These are phyloP conservation scores for Phytopythium chamaehyphon DNA, from an alignment of 352 stramenopile species.

Conservation along the genomic window DNA sequence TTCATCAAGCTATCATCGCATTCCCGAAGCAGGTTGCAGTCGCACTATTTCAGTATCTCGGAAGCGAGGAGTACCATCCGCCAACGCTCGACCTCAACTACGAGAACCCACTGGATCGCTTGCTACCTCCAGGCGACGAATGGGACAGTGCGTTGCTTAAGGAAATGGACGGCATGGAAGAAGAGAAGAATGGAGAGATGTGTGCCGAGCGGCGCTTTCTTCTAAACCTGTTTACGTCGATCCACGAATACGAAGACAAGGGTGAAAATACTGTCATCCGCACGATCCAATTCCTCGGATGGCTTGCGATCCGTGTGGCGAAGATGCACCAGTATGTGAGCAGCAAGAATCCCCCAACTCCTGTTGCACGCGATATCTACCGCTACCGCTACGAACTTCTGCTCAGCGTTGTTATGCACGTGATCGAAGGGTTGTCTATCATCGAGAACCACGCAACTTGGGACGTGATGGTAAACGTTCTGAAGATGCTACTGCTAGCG, in stretches of 20 bases:
- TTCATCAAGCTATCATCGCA: conserved; percentile 71
- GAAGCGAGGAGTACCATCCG: conserved; percentile 56
- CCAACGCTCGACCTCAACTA: conserved; percentile 45
- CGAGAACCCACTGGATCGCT: conserved; percentile 46
- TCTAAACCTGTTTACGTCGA: conserved; percentile 79
- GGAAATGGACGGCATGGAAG: conserved; percentile 54
- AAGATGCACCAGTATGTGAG: conserved; percentile 54
- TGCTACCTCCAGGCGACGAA: conserved; percentile 42
- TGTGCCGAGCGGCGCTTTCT: conserved; percentile 74
- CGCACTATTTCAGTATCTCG: conserved; percentile 76
- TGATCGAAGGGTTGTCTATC: conserved; percentile 84
- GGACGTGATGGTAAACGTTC: conserved; percentile 85
- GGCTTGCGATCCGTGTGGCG: conserved; percentile 67
- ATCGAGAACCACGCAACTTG: conserved; percentile 89
- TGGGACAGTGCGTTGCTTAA: conserved; percentile 52
- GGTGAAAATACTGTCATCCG: conserved; percentile 81
- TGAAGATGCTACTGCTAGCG: conserved; percentile 65
- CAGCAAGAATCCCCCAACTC: conserved; percentile 18
- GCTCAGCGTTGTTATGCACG: conserved; percentile 69
- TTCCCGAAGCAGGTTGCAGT: conserved; percentile 65
- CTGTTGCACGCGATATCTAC: conserved; percentile 16
- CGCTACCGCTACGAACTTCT: conserved; percentile 62
- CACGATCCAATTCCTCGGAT: conserved; percentile 80
- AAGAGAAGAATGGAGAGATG: conserved; percentile 66
- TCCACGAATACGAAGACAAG: conserved; percentile 87